These are phyloP conservation scores for Blastomyces emzantsi DNA, from an alignment of 2,329 filamentous ascomycete genomes.

Conservation along the genomic window DNA sequence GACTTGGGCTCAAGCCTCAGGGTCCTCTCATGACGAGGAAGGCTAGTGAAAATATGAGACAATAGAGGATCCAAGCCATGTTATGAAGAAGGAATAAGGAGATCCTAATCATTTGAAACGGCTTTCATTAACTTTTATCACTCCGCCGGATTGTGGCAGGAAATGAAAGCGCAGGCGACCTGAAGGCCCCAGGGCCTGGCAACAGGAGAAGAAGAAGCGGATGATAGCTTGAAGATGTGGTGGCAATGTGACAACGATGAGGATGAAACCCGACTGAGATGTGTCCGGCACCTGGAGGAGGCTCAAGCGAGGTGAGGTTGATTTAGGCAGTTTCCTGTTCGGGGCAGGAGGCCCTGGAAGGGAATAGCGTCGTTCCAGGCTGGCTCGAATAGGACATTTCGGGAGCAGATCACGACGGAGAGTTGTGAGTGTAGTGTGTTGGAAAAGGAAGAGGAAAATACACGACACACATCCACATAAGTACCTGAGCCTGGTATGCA, in stretches of 20 bases:
- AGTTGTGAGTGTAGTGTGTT: too few species aligned
- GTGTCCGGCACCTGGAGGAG: background rate
- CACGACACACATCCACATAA: too few species aligned
- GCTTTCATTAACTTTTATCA: background rate
- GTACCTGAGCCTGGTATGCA: too few species aligned
- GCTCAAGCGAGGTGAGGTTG: background rate
- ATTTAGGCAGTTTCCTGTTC: slow-evolving; percentile 7
- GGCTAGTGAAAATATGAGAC: slow-evolving; percentile 3
- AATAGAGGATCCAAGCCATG: background rate
- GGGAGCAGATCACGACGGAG: too few species aligned
- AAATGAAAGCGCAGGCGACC: background rate
- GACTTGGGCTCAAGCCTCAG: background rate
- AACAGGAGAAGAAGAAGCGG: background rate
- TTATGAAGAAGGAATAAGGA: background rate
- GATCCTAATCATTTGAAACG: background rate
- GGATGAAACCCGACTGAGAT: background rate
- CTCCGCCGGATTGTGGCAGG: background rate
- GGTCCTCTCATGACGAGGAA: background rate
- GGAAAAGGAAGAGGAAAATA: too few species aligned
- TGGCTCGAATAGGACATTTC: background rate
- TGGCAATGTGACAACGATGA: background rate
- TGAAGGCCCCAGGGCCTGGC: background rate
- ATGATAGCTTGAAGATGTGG: background rate
- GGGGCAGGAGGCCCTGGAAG: background rate
- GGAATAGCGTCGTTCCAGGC: background rate